Evolutionary conservation across 1,139 yeast genomes (phyloP).

Genomic region (Protomyces lactucae-debilis): DNA sequence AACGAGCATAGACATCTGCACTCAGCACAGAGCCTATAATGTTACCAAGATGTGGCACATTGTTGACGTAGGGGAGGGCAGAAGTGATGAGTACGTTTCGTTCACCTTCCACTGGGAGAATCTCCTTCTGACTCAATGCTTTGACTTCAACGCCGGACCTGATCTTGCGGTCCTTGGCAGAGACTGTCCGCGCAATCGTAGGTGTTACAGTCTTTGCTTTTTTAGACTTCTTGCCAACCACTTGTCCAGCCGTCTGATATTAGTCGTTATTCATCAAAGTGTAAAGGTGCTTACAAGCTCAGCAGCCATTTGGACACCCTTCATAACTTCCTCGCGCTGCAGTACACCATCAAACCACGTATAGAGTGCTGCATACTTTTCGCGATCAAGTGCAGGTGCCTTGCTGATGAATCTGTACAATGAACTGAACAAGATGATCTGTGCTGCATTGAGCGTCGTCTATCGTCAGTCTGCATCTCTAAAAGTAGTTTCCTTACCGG

Average conservation of each 20-base stretch:
- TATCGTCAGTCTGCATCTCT: not conserved
- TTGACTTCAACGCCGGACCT: conserved; percentile 39
- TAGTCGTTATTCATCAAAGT: conserved; percentile 40
- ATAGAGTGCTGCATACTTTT: not conserved
- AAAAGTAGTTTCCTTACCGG: conserved; percentile 27
- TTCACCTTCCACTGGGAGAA: conserved; percentile 60
- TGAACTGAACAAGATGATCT: conserved; percentile 11
- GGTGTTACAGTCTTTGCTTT: conserved; percentile 27
- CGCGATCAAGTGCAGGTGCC: not conserved
- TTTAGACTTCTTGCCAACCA: not conserved
- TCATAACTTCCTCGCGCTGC: conserved; percentile 7
- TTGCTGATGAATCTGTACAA: conserved; percentile 5
- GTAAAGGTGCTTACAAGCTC: conserved; percentile 42
- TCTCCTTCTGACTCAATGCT: conserved; percentile 38
- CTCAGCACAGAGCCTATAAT: conserved; percentile 90
- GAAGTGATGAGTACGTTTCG: conserved; percentile 85
- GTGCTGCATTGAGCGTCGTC: conserved; percentile 15
- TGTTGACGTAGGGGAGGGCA: conserved; percentile 94
- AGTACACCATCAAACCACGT: conserved; percentile 7
- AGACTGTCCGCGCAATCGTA: conserved; percentile 36
- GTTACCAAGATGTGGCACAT: conserved; percentile 97
- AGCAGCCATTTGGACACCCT: conserved; percentile 22
- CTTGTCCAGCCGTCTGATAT: not conserved
- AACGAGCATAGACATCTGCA: conserved; percentile 92
- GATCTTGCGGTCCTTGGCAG: conserved; percentile 43